A percentile compares a stretch with the other conserved stretches of the same genome.
Evolutionary conservation across 2,329 filamentous ascomycete genomes (phyloP).

Genomic region (Dothiorella sarmentorum): DNA sequence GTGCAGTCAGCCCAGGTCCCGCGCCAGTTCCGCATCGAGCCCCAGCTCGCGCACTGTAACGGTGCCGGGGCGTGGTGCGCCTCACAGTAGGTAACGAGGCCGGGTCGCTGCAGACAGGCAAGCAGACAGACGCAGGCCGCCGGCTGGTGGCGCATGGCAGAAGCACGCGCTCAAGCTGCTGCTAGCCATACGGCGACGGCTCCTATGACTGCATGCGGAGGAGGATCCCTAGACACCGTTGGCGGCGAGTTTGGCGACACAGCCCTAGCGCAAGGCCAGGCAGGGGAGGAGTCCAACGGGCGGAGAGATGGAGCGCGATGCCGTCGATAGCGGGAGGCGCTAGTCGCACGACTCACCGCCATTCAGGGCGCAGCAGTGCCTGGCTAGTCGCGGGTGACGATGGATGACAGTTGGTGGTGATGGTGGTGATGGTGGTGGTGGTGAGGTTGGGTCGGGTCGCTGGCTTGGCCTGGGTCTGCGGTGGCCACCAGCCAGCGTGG

Average conservation of each 20-base stretch:
- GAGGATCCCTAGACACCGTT: background rate
- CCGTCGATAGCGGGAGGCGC: background rate
- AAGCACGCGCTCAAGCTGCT: no score
- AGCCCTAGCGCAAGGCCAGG: slow-evolving; percentile 12
- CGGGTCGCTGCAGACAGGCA: background rate
- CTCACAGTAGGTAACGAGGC: background rate
- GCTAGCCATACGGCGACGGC: background rate
- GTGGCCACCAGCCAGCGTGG: background rate
- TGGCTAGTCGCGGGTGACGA: background rate
- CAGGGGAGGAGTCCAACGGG: background rate
- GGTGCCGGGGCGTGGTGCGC: background rate
- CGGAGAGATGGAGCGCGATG: background rate
- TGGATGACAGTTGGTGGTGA: slow-evolving; percentile 4
- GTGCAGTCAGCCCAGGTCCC: background rate
- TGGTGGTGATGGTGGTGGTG: background rate
- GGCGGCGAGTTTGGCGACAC: slow-evolving; percentile 4
- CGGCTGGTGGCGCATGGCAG: background rate
- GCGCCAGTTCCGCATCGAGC: background rate
- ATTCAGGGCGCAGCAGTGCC: slow-evolving; percentile 8
- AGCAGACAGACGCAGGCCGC: background rate
- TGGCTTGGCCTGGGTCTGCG: background rate
- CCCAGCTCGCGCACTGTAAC: background rate
- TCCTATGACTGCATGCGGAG: background rate
- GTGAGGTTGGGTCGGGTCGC: background rate
- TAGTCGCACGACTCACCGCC: slow-evolving; percentile 12